A percentile compares a stretch with the other conserved stretches of the same genome.
Evolutionary conservation across 2,329 filamentous ascomycete genomes (phyloP).

Genomic region (Pseudogymnoascus sp.): DNA sequence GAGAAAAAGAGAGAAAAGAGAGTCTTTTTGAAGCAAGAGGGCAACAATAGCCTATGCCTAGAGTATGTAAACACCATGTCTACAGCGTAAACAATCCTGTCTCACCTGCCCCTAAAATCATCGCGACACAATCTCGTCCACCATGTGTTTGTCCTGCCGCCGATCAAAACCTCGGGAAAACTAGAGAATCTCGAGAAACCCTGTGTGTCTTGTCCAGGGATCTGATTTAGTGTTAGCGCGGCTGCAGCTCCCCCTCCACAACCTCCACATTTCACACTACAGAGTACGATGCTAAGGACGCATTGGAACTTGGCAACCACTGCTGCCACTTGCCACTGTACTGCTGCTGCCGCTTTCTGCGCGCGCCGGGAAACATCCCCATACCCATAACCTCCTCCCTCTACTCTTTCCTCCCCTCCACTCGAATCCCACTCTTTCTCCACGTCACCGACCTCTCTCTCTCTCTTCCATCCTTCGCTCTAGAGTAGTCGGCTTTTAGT

Average conservation of each 20-base stretch:
- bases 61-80: neutral
- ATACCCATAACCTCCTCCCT: neutral
- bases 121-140: neutral
- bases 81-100: neutral
- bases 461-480: neutral
- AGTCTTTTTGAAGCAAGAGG: neutral
- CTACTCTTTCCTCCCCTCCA: neutral
- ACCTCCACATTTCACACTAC: neutral
- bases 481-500: neutral
- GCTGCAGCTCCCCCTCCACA: constrained; percentile 7
- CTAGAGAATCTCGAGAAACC: neutral
- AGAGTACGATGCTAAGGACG: neutral
- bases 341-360: neutral
- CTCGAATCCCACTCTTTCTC: neutral
- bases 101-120: neutral
- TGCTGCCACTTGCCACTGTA: neutral
- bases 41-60: no score
- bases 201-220: neutral
- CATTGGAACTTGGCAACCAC: neutral
- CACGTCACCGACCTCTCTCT: neutral
- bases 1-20: neutral
- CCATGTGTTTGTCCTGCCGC: neutral
- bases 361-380: neutral
- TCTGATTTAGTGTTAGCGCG: constrained; percentile 2
- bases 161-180: neutral